Evolutionary conservation across 768 basidiomycete species (phyloP), one percentile per base, ranked within the genome.

Genomic region (Suillus discolor): DNA sequence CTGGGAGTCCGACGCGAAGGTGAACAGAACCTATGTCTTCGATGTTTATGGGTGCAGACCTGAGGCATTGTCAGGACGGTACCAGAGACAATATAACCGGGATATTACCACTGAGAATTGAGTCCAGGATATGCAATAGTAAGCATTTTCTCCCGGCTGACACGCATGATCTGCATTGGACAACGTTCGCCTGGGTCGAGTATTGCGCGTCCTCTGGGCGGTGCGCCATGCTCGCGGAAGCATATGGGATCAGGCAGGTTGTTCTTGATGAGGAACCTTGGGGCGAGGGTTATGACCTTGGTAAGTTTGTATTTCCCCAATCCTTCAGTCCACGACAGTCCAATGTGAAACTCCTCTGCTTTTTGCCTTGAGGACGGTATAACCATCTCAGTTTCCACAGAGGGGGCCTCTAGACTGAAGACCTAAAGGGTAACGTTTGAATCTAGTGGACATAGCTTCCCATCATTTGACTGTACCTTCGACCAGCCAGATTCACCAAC

Each of bases 241-340:
- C 87, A 87, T 39, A 99, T 83, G 2, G 87, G 72, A 60, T 87
- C 85, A 6, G 81, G 67, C 44, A 95, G 83, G 66, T 88, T 84
- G 78, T 98, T 99, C 77, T 89, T 92, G 70, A 99, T 77, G 68
- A 99, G 79, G 81, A 96, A 99, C 55, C 97, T 88, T 34, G 97
- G 97, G 9, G 92, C 83, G 44, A 99, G 79, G 0, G 93, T 96
- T 69, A 99, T 89, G 69, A 98, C 90, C 79, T 98, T 99, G 34
- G 91, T 91, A 41, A 99, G 80, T 74, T 98, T 98, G 77, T 98
- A 99, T 82, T 97, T 98, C 42, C 97, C 97, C n/a, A 90, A 80
- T 2, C 96, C 97, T 77, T 97, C 96, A 20, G 86, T 84, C 87
- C 96, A 99, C 6, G 95, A 96, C 45, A 99, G 71, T 2, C 97